Conservation (phyloP, 495 filamentous ascomycete species). For the Hypoxylon cercidicola region DNA sequence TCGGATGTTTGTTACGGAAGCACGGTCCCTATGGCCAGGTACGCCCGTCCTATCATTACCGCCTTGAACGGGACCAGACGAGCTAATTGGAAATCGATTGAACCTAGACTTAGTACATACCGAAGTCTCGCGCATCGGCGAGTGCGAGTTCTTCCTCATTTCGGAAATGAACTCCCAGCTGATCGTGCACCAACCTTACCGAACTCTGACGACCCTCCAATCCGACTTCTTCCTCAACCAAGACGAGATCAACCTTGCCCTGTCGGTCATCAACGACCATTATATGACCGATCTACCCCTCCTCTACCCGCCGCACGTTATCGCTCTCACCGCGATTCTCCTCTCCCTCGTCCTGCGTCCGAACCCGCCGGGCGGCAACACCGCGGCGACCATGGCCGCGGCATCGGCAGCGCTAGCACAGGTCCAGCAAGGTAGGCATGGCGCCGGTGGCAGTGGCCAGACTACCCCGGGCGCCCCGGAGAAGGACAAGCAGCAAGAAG, state of each 20-base stretch:
- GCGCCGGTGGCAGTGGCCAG: constrained; percentile 39
- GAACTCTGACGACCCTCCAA: constrained; percentile 80
- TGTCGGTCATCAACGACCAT: constrained; percentile 93
- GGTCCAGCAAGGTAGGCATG: constrained; percentile 48
- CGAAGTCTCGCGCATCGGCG: constrained; percentile 89
- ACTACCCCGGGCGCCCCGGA: constrained; percentile 25
- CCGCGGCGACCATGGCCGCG: constrained; percentile 52
- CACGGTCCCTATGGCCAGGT: constrained; percentile 88
- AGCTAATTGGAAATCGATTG: constrained; percentile 22
- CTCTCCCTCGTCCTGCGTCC: constrained; percentile 81
- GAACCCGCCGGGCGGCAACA: constrained; percentile 43
- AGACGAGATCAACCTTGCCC: constrained; percentile 82
- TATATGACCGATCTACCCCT: constrained; percentile 94
- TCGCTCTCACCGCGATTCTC: constrained; percentile 90
- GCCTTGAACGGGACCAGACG: constrained; percentile 11
- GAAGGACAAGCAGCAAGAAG: constrained; percentile 52
- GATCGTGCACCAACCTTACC: constrained; percentile 97
- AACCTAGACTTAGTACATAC: constrained; percentile 75
- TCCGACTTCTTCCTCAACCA: constrained; percentile 72
- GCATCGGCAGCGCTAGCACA: constrained; percentile 54
- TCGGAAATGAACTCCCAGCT: constrained; percentile 94
- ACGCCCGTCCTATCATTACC: constrained; percentile 39
- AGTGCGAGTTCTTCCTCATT: constrained; percentile 96
- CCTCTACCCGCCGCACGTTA: constrained; percentile 86
- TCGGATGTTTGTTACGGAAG: constrained; percentile 83